Evolutionary conservation across 23 red algal genomes (phyloP), one percentile per base, ranked within the genome.

Genomic region (Cyanidium caldarium): DNA sequence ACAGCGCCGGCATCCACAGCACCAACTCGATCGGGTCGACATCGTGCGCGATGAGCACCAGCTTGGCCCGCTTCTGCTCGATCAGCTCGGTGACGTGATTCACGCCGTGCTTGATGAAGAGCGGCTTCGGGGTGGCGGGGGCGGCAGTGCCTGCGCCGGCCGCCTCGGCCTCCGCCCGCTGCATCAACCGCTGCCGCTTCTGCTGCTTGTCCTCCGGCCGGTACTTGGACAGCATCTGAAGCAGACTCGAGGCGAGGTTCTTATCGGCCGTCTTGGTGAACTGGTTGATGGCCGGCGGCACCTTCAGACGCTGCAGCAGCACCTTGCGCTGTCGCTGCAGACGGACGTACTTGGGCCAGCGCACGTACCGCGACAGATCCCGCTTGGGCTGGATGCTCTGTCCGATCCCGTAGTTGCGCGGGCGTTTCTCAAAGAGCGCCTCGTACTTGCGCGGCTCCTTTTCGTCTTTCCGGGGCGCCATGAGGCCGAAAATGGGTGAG

Each of bases 11-110:
- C 26, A 96, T 44, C 80, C 85, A 96, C 33, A 96, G 73, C 33
- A 96, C 79, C 40, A 96, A 66, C 68, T 96, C 91, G 40, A 96
- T 82, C 3, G 91, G 91, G 42, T 85, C 91, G 20, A 96, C 91
- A 61, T 96, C 91, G 57, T 96, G 83, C 14, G 91, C 91, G 33
- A 96, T 96, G 19, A 96, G 79, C 21, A 96, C 91, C 38, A 96
- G 72, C 30, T 68, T 56, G 0, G 91, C 91, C 69, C 84, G 84
- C 73, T 96, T 96, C 43, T 73, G 61, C 42, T 96, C 91, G 28
- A 96, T 56, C 61, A 96, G 79, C 39, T 96, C 84, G 31, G 80
- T 81, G 12, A 96, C 74, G 72, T 96, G 91, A 57, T 96, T 96
- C 35, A 96, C 73, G 65, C 91, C 91, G 41, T 77, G 82, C 70